These are phyloP conservation scores for Lactarius psammicola DNA, from an alignment of 768 basidiomycete genomes.

Conservation along the genomic window DNA sequence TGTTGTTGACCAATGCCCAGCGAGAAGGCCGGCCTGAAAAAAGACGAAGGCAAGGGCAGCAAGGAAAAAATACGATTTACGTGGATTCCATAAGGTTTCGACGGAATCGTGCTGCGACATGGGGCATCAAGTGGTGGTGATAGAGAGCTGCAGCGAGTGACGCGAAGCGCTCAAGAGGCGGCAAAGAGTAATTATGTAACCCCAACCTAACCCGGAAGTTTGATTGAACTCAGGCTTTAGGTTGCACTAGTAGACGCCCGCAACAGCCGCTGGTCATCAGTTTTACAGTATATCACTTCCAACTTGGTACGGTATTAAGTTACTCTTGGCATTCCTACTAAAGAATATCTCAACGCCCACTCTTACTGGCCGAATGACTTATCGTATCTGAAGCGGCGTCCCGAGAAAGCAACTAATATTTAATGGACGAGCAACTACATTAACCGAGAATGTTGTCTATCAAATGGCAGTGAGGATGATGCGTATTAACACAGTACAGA, in stretches of 20 bases:
- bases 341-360: too few relatives aligned
- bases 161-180: neutral
- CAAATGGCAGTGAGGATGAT: constrained; percentile 1
- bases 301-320: too few relatives aligned
- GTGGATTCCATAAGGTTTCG: constrained; percentile 11
- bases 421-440: neutral
- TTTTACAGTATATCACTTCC: too few relatives aligned
- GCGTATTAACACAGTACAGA: constrained; percentile 11
- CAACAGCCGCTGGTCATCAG: too few relatives aligned
- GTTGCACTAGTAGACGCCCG: too few relatives aligned
- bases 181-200: neutral
- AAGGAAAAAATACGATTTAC: constrained; percentile 31
- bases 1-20: constrained; percentile 30
- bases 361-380: too few relatives aligned
- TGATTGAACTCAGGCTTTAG: neutral
- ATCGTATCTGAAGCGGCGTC: too few relatives aligned
- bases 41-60: constrained; percentile 34
- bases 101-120: constrained; percentile 23
- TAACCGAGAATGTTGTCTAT: constrained; percentile 10
- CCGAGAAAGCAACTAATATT: neutral
- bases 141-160: neutral
- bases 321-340: too few relatives aligned
- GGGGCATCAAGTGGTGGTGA: constrained; percentile 11
- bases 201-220: neutral
- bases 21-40: constrained; percentile 38